phyloP scores from a whole-genome alignment of 345 rosid species.

The Brassica juncea region DNA sequence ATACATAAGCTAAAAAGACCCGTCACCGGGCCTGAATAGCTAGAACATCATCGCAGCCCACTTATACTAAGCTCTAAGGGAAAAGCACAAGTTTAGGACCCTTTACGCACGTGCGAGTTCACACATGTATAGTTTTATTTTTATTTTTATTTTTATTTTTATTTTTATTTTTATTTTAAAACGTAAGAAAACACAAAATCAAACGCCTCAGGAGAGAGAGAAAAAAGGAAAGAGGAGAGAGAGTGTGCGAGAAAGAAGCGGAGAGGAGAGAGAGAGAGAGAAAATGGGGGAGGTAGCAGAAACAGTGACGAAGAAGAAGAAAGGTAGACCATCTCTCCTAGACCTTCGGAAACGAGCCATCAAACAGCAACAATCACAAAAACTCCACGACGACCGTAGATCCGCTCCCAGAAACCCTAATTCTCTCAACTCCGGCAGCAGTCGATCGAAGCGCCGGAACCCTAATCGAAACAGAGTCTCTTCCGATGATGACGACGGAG shows the following conservation, averaged over 20 bases:
- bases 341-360: slow-evolving; percentile 91
- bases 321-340: slow-evolving; percentile 92
- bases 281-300: slow-evolving; percentile 55
- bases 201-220: slow-evolving; percentile 31
- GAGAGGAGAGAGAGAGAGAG: slow-evolving; percentile 6
- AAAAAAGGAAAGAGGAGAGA: neutral
- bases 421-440: slow-evolving; percentile 43
- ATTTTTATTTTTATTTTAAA: neutral
- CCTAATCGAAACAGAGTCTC: slow-evolving; percentile 42
- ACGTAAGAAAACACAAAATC: slow-evolving; percentile 34
- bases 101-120: too few relatives aligned
- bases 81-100: too few relatives aligned
- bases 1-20: too few relatives aligned
- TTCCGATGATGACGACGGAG: slow-evolving; percentile 32
- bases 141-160: neutral
- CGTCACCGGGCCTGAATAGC: too few relatives aligned
- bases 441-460: slow-evolving; percentile 62
- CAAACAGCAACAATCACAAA: slow-evolving; percentile 59
- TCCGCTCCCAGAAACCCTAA: slow-evolving; percentile 62
- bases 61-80: too few relatives aligned
- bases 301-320: slow-evolving; percentile 77
- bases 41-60: too few relatives aligned
- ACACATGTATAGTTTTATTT: neutral
- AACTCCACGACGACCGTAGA: slow-evolving; percentile 34
- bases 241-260: neutral